Base-by-base conservation (phyloP, 1,139 yeast species). In the Eremothecium cymbalariae region DNA sequence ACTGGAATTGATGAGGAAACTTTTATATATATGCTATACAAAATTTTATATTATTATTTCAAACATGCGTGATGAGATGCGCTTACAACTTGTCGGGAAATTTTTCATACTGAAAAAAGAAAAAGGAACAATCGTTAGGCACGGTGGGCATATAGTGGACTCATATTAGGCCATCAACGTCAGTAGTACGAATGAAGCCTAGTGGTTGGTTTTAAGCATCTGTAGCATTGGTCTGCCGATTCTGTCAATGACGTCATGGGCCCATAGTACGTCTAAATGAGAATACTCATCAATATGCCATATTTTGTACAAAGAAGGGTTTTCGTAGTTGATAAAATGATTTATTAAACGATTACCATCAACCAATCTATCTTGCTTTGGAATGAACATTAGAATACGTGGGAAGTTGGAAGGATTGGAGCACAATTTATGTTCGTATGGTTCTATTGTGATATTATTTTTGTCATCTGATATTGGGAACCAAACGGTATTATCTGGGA, bases 241-340 rank as follows among this genome's bases (percentile, higher is more conserved):
- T 35, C 60, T 63, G 3, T 67, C 66, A n/a, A 68, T 63, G 1
- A 77, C 94, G 47, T 83, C 86, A 19, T 63, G 57, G 0, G 95
- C 94, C 97, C 97, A 88, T 17, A 88, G 59, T 15, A 86, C 93
- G 54, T 88, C 97, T 50, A 88, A 67, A 57, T 88, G 97, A 32
- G 93, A 90, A 55, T 86, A 93, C 19, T 66, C 69, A 1, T 67
- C 65, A 3, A 80, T 34, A 53, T 55, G 45, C 52, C 64, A 48
- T 59, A 65, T 60, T 53, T 70, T 71, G 40, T 59, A 64, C 33
- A 59, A 52, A 29, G 64, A 65, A 2, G 58, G 55, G 0, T 66
- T 51, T 52, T 80, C 90, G 43, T 64, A 64, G 31, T 63, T 55
- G 17, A 61, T 53, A 62, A 80, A 65, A 51, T 76, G 60, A 26